Evolutionary conservation across 345 rosid genomes (phyloP).

Genomic region (Limnanthes douglasii): DNA sequence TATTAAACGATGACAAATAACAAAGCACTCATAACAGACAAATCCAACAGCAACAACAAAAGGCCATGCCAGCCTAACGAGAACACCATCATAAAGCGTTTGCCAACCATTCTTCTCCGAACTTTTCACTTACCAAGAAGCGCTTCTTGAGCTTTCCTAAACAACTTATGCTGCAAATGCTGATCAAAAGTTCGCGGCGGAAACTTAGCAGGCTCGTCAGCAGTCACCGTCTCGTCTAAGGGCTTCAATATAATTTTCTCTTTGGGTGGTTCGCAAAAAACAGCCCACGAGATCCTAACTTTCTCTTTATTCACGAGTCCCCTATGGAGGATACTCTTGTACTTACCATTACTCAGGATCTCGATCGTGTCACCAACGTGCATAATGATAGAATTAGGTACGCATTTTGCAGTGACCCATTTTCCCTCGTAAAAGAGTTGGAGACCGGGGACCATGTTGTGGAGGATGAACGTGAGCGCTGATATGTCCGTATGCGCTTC

Average conservation of each 20-base stretch:
- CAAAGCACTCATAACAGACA: no score
- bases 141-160: constrained; percentile 44
- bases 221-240: constrained; percentile 47
- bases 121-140: no score
- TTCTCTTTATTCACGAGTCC: constrained; percentile 91
- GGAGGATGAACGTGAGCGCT: constrained; percentile 88
- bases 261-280: constrained; percentile 91
- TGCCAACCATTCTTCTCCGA: no score
- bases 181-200: constrained; percentile 91
- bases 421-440: constrained; percentile 73
- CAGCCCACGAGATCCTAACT: constrained; percentile 95
- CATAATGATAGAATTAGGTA: constrained; percentile 88
- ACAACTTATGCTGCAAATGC: constrained; percentile 74
- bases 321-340: constrained; percentile 87
- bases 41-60: no score
- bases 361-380: constrained; percentile 88
- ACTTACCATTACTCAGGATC: constrained; percentile 87
- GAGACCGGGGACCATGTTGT: constrained; percentile 96
- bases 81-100: no score
- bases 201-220: constrained; percentile 50
- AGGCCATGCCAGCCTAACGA: no score
- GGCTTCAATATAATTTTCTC: constrained; percentile 88
- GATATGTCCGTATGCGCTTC: constrained; percentile 95
- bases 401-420: constrained; percentile 87
- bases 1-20: no score